Conservation (phyloP, 768 basidiomycete species). For the Trametes maxima region DNA sequence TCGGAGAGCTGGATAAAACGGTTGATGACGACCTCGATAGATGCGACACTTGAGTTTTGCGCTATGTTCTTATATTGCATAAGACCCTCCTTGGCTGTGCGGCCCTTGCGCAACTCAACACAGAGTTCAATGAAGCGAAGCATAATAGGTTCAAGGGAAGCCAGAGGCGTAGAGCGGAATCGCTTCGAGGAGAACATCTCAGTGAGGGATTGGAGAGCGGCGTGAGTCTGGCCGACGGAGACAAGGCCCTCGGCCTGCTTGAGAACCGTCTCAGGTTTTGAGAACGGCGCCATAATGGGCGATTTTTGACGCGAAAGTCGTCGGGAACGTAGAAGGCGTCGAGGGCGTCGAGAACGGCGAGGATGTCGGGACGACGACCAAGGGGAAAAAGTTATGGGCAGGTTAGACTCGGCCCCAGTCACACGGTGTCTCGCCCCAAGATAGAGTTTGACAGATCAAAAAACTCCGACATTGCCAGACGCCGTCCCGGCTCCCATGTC, state of each 20-base stretch:
- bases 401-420: conserved; percentile 16
- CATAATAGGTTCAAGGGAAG: conserved; percentile 93
- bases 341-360: conserved; percentile 3
- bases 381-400: conserved; percentile 17
- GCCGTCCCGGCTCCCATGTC: background rate
- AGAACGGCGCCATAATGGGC: conserved; percentile 79
- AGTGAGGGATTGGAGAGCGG: conserved; percentile 85
- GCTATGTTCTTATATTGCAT: conserved; percentile 99
- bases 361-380: conserved; percentile 1
- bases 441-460: conserved; percentile 4
- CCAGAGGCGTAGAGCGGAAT: conserved; percentile 88
- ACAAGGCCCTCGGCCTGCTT: conserved; percentile 95
- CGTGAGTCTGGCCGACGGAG: conserved; percentile 87
- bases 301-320: conserved; percentile 13
- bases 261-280: conserved; percentile 87
- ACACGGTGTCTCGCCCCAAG: background rate
- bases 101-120: conserved; percentile 91
- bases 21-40: conserved; percentile 90
- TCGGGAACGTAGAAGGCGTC: conserved; percentile 13
- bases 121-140: conserved; percentile 95
- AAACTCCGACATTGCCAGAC: conserved; percentile 8
- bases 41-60: conserved; percentile 87
- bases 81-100: conserved; percentile 92
- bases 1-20: conserved; percentile 82
- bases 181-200: conserved; percentile 94